Evolutionary conservation across 768 basidiomycete species (phyloP).

Genomic region (Suillus lakei): DNA sequence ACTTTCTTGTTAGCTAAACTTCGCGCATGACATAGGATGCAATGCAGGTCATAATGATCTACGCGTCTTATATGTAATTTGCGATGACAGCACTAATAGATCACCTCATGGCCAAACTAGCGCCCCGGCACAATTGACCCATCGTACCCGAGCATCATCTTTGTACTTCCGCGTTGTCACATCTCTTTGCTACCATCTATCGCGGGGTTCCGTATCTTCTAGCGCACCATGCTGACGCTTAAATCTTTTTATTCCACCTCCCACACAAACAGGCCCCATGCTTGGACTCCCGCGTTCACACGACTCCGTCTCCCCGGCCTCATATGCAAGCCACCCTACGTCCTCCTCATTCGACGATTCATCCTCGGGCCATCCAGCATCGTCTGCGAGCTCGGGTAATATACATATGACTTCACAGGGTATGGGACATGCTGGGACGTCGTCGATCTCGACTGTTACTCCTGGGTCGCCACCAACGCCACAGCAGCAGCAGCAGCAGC

Average conservation of each 20-base stretch:
- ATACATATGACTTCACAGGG: not conserved
- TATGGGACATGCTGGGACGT: constrained; percentile 22
- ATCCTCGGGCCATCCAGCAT: constrained; percentile 18
- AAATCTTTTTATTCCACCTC: not conserved
- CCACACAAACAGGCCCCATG: constrained; percentile 16
- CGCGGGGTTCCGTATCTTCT: not conserved
- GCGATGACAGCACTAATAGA: not conserved
- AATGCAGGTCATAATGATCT: not conserved
- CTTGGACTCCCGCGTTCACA: constrained; percentile 14
- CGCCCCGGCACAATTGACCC: not conserved
- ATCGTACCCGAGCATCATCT: not conserved
- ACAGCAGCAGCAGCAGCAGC: constrained; percentile 15
- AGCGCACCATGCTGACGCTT: constrained; percentile 16
- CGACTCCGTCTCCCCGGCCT: constrained; percentile 27
- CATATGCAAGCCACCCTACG: constrained; percentile 27
- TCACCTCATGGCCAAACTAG: not conserved
- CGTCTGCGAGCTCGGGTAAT: constrained; percentile 11
- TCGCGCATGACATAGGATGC: not conserved
- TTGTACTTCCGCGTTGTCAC: not conserved
- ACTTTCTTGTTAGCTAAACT: not conserved
- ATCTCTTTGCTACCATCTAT: constrained; percentile 4
- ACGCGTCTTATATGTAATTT: not conserved
- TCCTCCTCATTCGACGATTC: constrained; percentile 14
- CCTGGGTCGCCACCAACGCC: constrained; percentile 12
- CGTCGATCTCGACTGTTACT: constrained; percentile 31